These are phyloP conservation scores for Gaertneriomyces semiglobifer DNA, from an alignment of 192 early-diverging fungal species.

Conservation along the genomic window DNA sequence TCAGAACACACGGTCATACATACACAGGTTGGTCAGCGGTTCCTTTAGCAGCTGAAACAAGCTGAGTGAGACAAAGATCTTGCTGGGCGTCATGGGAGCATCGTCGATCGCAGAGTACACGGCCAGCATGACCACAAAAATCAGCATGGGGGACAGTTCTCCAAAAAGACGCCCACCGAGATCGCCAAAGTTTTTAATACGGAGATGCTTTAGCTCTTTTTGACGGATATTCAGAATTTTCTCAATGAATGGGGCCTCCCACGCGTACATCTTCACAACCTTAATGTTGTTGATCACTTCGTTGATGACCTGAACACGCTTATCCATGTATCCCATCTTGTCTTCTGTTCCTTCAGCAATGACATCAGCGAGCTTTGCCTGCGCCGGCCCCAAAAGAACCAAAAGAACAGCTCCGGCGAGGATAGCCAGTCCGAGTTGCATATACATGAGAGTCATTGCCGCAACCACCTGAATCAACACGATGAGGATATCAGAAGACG, in stretches of 20 bases:
- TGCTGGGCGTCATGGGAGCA: slow-evolving; percentile 9
- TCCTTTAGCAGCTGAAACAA: slow-evolving; percentile 13
- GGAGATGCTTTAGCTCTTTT: slow-evolving; percentile 21
- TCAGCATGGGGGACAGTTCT: slow-evolving; percentile 21
- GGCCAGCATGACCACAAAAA: slow-evolving; percentile 14
- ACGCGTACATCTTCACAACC: slow-evolving; percentile 86
- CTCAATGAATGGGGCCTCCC: slow-evolving; percentile 62
- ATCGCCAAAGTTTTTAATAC: slow-evolving; percentile 1
- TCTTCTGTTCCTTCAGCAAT: slow-evolving; percentile 9
- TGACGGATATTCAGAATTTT: slow-evolving; percentile 9
- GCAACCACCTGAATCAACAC: slow-evolving; percentile 16
- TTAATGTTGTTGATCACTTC: slow-evolving; percentile 76
- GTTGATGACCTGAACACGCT: slow-evolving; percentile 23
- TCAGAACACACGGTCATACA: not conserved
- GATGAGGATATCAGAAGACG: slow-evolving; percentile 9
- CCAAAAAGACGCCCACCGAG: slow-evolving; percentile 17
- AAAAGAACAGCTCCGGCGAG: slow-evolving; percentile 4
- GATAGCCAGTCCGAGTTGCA: slow-evolving; percentile 8
- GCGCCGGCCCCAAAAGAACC: slow-evolving; percentile 12
- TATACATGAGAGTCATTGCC: slow-evolving; percentile 10
- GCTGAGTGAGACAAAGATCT: slow-evolving; percentile 15
- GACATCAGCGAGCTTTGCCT: slow-evolving; percentile 11
- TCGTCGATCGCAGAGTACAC: slow-evolving; percentile 19
- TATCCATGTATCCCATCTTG: not conserved
- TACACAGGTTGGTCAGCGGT: slow-evolving; percentile 6